Percentiles rank a stretch among this genome's conserved stretches.
Conservation (phyloP, 768 basidiomycete species). For the Boletus subcaerulescens region DNA sequence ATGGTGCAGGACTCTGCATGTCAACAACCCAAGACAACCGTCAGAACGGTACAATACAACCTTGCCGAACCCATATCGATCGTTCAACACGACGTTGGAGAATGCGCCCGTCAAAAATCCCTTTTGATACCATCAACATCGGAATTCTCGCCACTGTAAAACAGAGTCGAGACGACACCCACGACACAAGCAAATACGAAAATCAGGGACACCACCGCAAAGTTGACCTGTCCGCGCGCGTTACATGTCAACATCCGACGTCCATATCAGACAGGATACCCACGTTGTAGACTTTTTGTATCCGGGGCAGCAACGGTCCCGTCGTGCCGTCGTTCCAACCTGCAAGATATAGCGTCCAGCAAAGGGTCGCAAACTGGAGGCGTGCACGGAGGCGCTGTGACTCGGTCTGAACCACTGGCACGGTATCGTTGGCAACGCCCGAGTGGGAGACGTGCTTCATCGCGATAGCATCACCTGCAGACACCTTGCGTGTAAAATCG, state of each 20-base stretch:
- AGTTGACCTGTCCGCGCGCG: conserved; percentile 31
- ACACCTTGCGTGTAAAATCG: conserved; percentile 1
- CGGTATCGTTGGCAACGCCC: not conserved
- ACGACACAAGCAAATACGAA: conserved; percentile 42
- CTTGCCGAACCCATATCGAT: conserved; percentile 35
- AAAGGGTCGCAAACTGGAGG: conserved; percentile 35
- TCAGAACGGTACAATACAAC: conserved; percentile 5
- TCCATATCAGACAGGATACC: not conserved
- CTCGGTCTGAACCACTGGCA: conserved; percentile 9
- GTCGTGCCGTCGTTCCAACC: conserved; percentile 41
- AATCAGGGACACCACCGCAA: conserved; percentile 39
- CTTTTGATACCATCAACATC: conserved; percentile 13
- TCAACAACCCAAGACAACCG: not conserved
- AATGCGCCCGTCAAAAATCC: conserved; percentile 34
- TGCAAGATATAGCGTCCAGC: conserved; percentile 33
- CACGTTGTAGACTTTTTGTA: conserved; percentile 37
- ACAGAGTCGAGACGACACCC: conserved; percentile 7
- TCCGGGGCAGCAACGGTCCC: conserved; percentile 38
- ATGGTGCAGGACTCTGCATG: not conserved
- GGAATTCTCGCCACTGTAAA: not conserved
- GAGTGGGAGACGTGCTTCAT: not conserved
- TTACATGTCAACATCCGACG: not conserved
- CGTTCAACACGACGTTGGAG: conserved; percentile 27
- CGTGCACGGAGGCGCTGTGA: conserved; percentile 20
- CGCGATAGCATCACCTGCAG: not conserved